Evolutionary conservation across 495 filamentous ascomycete genomes (phyloP).

Genomic region (Lichina pygmaea): DNA sequence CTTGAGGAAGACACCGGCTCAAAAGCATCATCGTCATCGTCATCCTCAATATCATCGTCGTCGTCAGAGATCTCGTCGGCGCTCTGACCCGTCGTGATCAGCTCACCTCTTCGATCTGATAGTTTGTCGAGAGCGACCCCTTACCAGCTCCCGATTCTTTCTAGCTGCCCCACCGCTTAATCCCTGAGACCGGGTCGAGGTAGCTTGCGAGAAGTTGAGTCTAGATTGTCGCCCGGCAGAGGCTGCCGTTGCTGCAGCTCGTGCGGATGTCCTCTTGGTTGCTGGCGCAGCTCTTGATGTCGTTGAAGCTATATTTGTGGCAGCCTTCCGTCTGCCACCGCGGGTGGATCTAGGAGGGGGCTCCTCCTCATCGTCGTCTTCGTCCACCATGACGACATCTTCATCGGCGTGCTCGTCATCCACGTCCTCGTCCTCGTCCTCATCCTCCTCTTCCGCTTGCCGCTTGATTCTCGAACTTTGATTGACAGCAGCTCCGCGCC

Average conservation of each 20-base stretch:
- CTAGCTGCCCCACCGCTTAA: slow-evolving; percentile 14
- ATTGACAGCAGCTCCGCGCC: slow-evolving; percentile 10
- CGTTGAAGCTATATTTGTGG: slow-evolving; percentile 18
- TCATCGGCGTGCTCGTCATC: slow-evolving; percentile 6
- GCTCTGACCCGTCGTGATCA: slow-evolving; percentile 19
- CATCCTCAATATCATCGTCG: slow-evolving; percentile 29
- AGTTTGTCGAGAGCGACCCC: slow-evolving; percentile 1
- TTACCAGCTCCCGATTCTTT: slow-evolving; percentile 15
- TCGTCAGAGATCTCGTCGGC: slow-evolving; percentile 48
- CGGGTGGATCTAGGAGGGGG: slow-evolving; percentile 14
- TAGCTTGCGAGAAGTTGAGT: slow-evolving; percentile 40
- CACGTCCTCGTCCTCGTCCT: slow-evolving; percentile 15
- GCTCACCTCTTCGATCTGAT: background rate
- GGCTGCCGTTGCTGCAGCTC: slow-evolving; percentile 11
- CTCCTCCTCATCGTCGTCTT: slow-evolving; percentile 29
- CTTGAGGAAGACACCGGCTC: slow-evolving; percentile 22
- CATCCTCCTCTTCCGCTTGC: slow-evolving; percentile 33
- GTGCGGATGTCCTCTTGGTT: slow-evolving; percentile 14
- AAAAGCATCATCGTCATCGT: slow-evolving; percentile 49
- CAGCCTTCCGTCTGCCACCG: slow-evolving; percentile 14
- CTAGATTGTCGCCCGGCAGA: slow-evolving; percentile 24
- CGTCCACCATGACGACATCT: slow-evolving; percentile 33
- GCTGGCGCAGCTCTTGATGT: slow-evolving; percentile 14
- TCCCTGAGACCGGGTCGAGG: slow-evolving; percentile 11
- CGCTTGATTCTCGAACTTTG: slow-evolving; percentile 16